phyloP scores from a whole-genome alignment of 148 eudicot genomes.

The Gaultheria prostrata region DNA sequence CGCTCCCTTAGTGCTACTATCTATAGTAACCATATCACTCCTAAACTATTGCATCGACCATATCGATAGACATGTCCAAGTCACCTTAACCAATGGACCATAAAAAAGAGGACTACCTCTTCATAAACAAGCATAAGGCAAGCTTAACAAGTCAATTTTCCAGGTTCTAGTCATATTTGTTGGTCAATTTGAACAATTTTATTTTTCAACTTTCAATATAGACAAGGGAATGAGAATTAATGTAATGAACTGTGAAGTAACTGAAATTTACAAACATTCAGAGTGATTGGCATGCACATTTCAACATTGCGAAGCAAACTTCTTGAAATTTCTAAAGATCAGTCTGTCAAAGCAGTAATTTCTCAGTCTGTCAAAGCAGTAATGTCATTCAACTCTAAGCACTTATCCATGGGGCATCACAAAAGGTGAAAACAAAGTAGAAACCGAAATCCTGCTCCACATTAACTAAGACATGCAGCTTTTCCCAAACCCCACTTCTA shows the following conservation, averaged over 20 bases:
- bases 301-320: background rate
- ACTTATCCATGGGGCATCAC: background rate
- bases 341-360: background rate
- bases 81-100: background rate
- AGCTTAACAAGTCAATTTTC: background rate
- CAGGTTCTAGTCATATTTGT: background rate
- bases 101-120: background rate
- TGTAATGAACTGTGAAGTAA: background rate
- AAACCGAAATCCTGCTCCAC: background rate
- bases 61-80: no score
- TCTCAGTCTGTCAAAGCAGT: background rate
- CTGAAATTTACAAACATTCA: background rate
- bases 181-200: background rate
- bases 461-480: background rate
- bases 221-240: background rate
- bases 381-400: background rate
- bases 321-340: background rate
- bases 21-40: no score
- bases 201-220: background rate
- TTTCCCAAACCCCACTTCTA: background rate
- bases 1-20: no score
- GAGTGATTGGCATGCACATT: background rate
- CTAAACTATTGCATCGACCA: no score
- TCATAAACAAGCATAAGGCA: background rate
- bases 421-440: background rate